Evolutionary conservation across 2,329 filamentous ascomycete species (phyloP).

Genomic region (Aspergillus luchuensis): DNA sequence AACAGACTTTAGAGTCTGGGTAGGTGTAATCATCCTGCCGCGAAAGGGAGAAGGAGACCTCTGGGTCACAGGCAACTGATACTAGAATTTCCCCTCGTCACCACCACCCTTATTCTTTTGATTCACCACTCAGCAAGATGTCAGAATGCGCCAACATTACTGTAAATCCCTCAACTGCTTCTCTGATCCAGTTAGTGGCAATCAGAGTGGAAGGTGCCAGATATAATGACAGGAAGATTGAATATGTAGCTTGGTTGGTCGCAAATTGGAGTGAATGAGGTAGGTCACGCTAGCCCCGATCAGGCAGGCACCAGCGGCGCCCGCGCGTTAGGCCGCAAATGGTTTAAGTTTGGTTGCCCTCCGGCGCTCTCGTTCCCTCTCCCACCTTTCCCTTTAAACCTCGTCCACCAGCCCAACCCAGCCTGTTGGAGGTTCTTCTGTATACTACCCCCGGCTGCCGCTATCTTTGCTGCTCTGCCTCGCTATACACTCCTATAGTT

Average conservation of each 20-base stretch:
- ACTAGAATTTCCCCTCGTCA: too few relatives aligned
- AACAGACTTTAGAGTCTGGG: conserved; percentile 13
- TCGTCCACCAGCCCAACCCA: background rate
- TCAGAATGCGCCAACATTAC: background rate
- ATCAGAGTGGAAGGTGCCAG: too few relatives aligned
- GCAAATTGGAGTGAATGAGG: background rate
- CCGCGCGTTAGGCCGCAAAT: conserved; percentile 28
- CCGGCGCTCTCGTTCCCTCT: conserved; percentile 10
- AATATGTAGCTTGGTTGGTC: background rate
- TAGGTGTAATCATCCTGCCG: conserved; percentile 11
- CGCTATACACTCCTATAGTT: background rate
- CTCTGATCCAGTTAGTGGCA: too few relatives aligned
- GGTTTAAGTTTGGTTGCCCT: conserved; percentile 18
- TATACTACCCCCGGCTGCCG: background rate
- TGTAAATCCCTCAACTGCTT: too few relatives aligned
- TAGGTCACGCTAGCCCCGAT: conserved; percentile 27
- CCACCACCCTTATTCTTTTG: background rate
- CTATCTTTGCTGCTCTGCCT: background rate
- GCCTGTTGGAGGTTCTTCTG: background rate
- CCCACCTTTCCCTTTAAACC: background rate
- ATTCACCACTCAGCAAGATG: background rate
- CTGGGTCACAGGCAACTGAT: too few relatives aligned
- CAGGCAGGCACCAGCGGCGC: conserved; percentile 19
- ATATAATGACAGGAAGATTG: background rate
- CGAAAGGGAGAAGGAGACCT: background rate